Evolutionary conservation across 1,284 basidiomycete species (phyloP), one percentile per base, ranked within the genome.

Genomic region (Pseudozyma thailandica): DNA sequence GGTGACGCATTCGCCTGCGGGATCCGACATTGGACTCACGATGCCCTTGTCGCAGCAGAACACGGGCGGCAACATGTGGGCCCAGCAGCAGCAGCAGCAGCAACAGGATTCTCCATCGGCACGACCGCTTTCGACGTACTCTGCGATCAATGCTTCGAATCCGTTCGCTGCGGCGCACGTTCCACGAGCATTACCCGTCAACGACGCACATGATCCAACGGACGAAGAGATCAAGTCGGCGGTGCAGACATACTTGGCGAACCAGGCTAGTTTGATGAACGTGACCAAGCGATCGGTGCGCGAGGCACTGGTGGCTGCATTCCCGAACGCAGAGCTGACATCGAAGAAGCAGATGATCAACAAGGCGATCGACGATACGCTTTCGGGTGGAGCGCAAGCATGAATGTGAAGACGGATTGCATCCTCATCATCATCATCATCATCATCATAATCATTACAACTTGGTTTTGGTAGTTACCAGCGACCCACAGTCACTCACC

Each of bases 251-350:
- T 81, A 74, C 44, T 65, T 82, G 23, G 81, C 79, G 5, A 63
- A 72, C n/a, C 81, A 82, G 59, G 48, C 79, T 39, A 79, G 78
- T 30, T 61, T 82, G 59, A 81, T 77, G 69, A 68, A 63, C 13
- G 79, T 82, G 25, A 82, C 79, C 15, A 82, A 82, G 71, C 74
- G 81, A 23, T 57, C 73, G 44, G 80, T 79, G 30, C 65, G 81
- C 7, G 75, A 80, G 33, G 81, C 80, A 7, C 48, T 82, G 41
- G 57, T 59, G n/a, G 73, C 59, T 6, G 60, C 75, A n/a, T 81
- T 80, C 69, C 80, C 80, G 15, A 79, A 82, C 33, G 81, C 80
- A 15, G 74, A 77, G 26, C 61, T 82, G 35, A 27, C 56, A 16
- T 28, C 31, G 20, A 68, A 73, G 49, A 81, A 79, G 57, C 69